These are phyloP conservation scores for Calycina marina DNA, from an alignment of 2,329 filamentous ascomycete species.

Conservation along the genomic window DNA sequence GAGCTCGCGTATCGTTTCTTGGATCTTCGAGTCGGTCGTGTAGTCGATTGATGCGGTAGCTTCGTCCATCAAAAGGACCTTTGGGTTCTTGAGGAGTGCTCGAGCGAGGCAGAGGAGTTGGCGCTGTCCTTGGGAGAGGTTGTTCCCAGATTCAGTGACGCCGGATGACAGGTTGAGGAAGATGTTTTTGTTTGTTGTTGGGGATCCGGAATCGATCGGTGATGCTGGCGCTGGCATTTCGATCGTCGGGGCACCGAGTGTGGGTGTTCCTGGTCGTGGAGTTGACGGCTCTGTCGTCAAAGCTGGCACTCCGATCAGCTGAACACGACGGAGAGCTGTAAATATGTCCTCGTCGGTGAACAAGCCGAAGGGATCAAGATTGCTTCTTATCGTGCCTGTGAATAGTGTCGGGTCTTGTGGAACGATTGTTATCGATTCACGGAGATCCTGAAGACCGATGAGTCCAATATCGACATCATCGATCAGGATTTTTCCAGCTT, in stretches of 20 bases:
- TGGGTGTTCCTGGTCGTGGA: conserved; percentile 17
- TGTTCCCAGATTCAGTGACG: conserved; percentile 81
- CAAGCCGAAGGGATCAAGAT: conserved; percentile 79
- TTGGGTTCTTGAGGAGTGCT: conserved; percentile 79
- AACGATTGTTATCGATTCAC: conserved; percentile 91
- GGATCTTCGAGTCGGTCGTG: conserved; percentile 87
- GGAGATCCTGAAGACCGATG: conserved; percentile 86
- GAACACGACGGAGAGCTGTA: conserved; percentile 70
- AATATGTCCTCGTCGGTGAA: conserved; percentile 90
- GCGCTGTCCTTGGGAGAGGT: conserved; percentile 89
- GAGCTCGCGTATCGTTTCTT: conserved; percentile 88
- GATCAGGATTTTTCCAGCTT: conserved; percentile 76
- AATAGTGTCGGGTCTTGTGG: conserved; percentile 95
- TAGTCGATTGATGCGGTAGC: conserved; percentile 97
- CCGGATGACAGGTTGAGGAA: conserved; percentile 76
- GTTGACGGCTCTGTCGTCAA: conserved; percentile 18
- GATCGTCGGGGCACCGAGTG: conserved; percentile 14
- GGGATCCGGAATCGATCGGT: conserved; percentile 8
- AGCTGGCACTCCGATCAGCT: conserved; percentile 52
- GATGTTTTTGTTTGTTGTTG: conserved; percentile 77
- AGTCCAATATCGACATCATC: conserved; percentile 80
- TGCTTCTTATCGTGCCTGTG: conserved; percentile 78
- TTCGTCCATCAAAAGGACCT: conserved; percentile 97
- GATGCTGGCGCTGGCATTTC: conserved; percentile 18
- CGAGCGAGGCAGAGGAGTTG: conserved; percentile 89